Percentiles rank a stretch among this genome's conserved stretches.
Evolutionary conservation across 75 land plant species (phyloP).

Genomic region (Pinus albicaulis): DNA sequence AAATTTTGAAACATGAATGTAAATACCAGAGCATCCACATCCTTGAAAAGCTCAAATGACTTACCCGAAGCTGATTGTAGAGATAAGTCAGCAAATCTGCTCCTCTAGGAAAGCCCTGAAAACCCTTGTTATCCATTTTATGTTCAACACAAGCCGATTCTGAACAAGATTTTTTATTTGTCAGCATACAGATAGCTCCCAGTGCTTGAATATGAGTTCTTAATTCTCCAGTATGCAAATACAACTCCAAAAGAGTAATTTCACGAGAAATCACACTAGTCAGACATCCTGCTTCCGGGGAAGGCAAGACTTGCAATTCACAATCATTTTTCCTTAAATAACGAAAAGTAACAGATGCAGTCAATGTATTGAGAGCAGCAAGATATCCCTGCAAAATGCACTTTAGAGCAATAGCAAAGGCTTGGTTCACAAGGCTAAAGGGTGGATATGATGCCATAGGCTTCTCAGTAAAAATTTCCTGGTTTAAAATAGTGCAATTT

Average conservation of each 20-base stretch:
- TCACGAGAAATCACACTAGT: slow-evolving; percentile 46
- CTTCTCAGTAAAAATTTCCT: neutral
- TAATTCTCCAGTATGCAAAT: slow-evolving; percentile 71
- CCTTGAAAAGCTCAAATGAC: neutral
- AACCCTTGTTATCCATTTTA: slow-evolving; percentile 22
- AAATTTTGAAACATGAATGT: neutral
- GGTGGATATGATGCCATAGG: slow-evolving; percentile 19
- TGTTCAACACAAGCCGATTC: slow-evolving; percentile 12
- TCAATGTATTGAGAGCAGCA: slow-evolving; percentile 65
- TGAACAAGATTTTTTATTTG: slow-evolving; percentile 9
- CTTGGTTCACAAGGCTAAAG: slow-evolving; percentile 83
- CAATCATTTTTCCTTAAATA: slow-evolving; percentile 21
- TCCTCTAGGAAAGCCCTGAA: slow-evolving; percentile 72
- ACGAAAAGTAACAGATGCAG: slow-evolving; percentile 56
- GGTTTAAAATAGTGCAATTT: neutral
- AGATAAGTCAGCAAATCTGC: slow-evolving; percentile 84
- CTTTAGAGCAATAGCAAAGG: slow-evolving; percentile 81
- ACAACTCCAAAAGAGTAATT: slow-evolving; percentile 76
- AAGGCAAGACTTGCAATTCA: neutral
- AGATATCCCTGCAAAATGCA: slow-evolving; percentile 76
- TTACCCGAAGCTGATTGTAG: slow-evolving; percentile 71
- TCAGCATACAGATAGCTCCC: slow-evolving; percentile 53
- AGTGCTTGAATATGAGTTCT: slow-evolving; percentile 70
- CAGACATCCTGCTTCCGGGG: slow-evolving; percentile 40
- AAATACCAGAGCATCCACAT: neutral